These are phyloP conservation scores for Cicer chorassanicum DNA, from an alignment of 306 rosid species.

Conservation along the genomic window DNA sequence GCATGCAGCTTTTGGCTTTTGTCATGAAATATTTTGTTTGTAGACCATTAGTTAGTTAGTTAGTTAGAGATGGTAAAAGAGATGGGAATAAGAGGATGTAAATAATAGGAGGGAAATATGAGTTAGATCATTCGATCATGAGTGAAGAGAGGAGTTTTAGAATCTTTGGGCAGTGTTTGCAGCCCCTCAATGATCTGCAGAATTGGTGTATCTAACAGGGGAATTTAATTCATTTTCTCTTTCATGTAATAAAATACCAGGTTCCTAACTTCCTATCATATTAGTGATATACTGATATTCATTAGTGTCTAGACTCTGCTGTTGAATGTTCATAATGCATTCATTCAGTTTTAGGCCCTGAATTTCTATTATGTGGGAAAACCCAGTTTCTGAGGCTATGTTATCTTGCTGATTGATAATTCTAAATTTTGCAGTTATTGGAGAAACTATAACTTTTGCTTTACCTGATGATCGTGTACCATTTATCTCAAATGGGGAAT, in stretches of 20 bases:
- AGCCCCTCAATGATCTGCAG: not conserved
- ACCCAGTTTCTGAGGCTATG: constrained; percentile 9
- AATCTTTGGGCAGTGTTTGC: not conserved
- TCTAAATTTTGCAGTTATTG: constrained; percentile 69
- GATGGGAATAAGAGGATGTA: not conserved
- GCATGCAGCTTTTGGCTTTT: constrained; percentile 31
- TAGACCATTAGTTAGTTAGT: not conserved
- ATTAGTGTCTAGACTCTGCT: constrained; percentile 17
- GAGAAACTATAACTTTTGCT: constrained; percentile 81
- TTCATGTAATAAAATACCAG: constrained; percentile 6
- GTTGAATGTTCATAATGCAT: constrained; percentile 33
- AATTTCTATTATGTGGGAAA: constrained; percentile 25
- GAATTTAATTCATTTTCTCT: not conserved
- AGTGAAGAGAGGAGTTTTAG: constrained; percentile 7
- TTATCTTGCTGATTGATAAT: constrained; percentile 39
- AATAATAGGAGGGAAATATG: constrained; percentile 9
- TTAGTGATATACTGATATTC: not conserved
- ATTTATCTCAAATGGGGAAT: constrained; percentile 91
- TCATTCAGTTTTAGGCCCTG: constrained; percentile 29
- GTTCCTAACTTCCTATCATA: constrained; percentile 28
- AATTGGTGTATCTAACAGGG: not conserved
- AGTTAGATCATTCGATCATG: constrained; percentile 12
- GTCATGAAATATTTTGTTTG: constrained; percentile 26
- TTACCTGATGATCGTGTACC: constrained; percentile 59
- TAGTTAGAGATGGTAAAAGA: not conserved